Conservation (phyloP, 2,329 filamentous ascomycete genomes). For the Venturia oleaginea region DNA sequence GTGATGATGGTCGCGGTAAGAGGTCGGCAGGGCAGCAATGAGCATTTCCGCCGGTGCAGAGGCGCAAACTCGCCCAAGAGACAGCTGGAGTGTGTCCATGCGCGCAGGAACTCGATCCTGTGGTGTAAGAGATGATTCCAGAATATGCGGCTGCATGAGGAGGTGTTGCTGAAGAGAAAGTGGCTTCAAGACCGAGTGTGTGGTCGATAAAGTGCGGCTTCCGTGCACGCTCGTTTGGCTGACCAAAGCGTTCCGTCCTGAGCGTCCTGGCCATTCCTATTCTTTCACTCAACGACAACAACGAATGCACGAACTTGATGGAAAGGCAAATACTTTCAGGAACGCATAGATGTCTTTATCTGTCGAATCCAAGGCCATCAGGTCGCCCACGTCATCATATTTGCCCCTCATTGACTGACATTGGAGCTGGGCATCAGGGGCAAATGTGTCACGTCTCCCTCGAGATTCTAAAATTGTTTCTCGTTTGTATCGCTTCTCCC, state of each 20-base stretch:
- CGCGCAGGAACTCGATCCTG: neutral
- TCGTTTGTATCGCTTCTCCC: too few relatives aligned
- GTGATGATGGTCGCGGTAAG: neutral
- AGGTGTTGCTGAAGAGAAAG: neutral
- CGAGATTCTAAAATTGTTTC: neutral
- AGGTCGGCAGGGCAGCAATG: neutral
- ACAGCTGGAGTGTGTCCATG: neutral
- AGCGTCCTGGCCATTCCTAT: too few relatives aligned
- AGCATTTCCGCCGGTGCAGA: neutral
- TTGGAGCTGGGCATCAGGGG: neutral
- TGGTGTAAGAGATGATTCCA: neutral
- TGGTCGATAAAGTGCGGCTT: conserved; percentile 4
- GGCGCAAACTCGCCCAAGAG: neutral
- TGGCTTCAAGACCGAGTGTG: neutral
- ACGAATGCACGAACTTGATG: neutral
- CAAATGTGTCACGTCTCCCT: conserved; percentile 4
- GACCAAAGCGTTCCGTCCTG: neutral
- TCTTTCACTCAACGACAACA: neutral
- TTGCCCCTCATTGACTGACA: neutral
- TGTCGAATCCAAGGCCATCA: neutral
- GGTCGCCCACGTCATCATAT: neutral
- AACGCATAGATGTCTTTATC: neutral
- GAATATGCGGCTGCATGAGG: neutral
- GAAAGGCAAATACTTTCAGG: neutral
- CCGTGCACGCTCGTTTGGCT: neutral